Base-by-base conservation (phyloP, 2,329 filamentous ascomycete genomes). In the Ophiocordyceps sinensis region DNA sequence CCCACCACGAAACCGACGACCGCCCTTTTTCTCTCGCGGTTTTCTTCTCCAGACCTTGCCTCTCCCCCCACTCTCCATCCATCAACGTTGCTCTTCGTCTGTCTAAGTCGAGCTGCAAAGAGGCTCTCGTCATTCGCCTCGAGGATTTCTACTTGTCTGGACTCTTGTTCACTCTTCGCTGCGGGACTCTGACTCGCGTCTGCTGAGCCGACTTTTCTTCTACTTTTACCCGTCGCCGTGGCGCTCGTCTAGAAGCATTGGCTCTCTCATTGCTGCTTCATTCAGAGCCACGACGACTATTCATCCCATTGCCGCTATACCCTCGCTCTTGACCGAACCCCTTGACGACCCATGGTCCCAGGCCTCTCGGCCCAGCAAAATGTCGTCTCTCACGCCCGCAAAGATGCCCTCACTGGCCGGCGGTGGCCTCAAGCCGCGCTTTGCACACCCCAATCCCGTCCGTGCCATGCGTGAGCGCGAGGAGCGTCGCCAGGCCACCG, bases 401-500 rank as follows among this genome's bases (percentile, higher is more conserved):
- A 65, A 62, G 51, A 56, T 56, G 47, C 47, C 50, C 9, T 26
- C 23, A 5, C 23, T 37, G 49, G 45, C 12, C 12, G 31, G 14
- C 28, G 17, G n/a, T 17, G 49, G 41, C 41, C 47, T 51, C 45
- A 64, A 58, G 59, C 66, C 59, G 29, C 63, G 58, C 45, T 68
- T 65, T 43, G 58, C 59, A 46, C 53, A 65, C 36, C 54, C 67
- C n/a, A 71, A 69, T 41, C 60, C 66, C 17, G 60, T 67, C 44
- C 66, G 70, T 41, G 70, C 69, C 37, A 66, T 74, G 54, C 65
- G 70, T 40, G 70, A 74, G 49, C 66, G 66, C 32, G 63, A 68
- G 47, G 66, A 68, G 52, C 62, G 64, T 15, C 64, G 64, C 39
- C 59, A 62, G 44, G 52, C 54, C 6, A 48, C 54, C 5, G 51